Evolutionary conservation across 805 yeast species (phyloP).

Genomic region (Cyberlindnera americana): DNA sequence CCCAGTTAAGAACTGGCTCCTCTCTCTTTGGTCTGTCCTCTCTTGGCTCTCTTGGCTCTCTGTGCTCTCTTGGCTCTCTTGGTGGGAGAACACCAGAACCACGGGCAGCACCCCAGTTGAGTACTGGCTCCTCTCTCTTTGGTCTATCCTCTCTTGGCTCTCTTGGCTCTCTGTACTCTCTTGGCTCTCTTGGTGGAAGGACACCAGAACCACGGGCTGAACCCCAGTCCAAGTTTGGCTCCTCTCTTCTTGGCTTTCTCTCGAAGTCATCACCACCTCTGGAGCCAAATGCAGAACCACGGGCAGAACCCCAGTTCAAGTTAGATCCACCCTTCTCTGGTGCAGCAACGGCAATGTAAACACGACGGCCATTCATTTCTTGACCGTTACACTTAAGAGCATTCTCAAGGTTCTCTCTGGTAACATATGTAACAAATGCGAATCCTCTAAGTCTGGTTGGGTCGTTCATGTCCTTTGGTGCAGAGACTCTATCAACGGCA

Average conservation of each 20-base stretch:
- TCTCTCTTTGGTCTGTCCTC: slow-evolving; percentile 30
- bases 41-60: slow-evolving; percentile 27
- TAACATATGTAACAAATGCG: slow-evolving; percentile 81
- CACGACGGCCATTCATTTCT: slow-evolving; percentile 66
- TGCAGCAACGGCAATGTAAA: slow-evolving; percentile 80
- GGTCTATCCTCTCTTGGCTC: slow-evolving; percentile 25
- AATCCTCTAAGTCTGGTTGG: slow-evolving; percentile 77
- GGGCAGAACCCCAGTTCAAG: slow-evolving; percentile 50
- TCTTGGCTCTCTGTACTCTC: slow-evolving; percentile 33
- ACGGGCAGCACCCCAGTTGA: slow-evolving; percentile 45
- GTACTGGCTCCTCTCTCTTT: slow-evolving; percentile 36
- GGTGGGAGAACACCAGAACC: slow-evolving; percentile 32
- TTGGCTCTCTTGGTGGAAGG: slow-evolving; percentile 27
- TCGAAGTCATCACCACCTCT: slow-evolving; percentile 29
- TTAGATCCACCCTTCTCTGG: slow-evolving; percentile 40
- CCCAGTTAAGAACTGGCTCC: slow-evolving; percentile 44
- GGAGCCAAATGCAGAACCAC: slow-evolving; percentile 33
- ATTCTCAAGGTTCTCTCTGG: slow-evolving; percentile 70
- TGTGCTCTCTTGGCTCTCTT: slow-evolving; percentile 28
- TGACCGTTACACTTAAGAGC: slow-evolving; percentile 71
- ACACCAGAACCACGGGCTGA: slow-evolving; percentile 33
- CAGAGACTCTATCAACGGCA: slow-evolving; percentile 58
- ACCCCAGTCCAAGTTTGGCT: slow-evolving; percentile 61
- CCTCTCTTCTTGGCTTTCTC: slow-evolving; percentile 41
- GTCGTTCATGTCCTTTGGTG: slow-evolving; percentile 61